Conservation (phyloP, 257 asterid species). For the Pogostemon cablin region DNA sequence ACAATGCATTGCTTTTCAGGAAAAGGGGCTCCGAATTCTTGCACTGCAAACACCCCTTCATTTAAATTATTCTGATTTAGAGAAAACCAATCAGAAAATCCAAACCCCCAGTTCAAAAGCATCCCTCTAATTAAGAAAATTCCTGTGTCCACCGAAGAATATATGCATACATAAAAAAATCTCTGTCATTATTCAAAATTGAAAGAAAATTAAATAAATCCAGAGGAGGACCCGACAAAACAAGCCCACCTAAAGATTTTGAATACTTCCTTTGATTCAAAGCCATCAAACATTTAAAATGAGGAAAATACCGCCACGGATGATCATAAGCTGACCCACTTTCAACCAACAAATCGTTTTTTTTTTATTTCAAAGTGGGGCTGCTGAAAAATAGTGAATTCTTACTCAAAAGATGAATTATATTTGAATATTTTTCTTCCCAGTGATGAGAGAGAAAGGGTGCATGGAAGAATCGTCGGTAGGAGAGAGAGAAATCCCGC, state of each 20-base stretch:
- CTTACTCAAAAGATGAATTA: constrained; percentile 23
- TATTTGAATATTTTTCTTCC: constrained; percentile 1
- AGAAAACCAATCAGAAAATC: constrained; percentile 48
- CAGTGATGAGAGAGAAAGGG: constrained; percentile 34
- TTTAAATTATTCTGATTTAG: constrained; percentile 33
- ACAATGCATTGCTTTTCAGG: constrained; percentile 32
- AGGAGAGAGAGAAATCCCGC: constrained; percentile 25
- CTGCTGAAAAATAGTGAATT: constrained; percentile 30
- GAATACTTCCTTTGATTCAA: constrained; percentile 43
- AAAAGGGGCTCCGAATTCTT: constrained; percentile 32
- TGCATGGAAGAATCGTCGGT: constrained; percentile 38
- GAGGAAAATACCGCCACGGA: constrained; percentile 50
- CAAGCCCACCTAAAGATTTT: constrained; percentile 53
- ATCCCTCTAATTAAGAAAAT: constrained; percentile 30
- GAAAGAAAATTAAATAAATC: constrained; percentile 27
- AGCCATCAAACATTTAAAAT: constrained; percentile 50
- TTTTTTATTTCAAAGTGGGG: constrained; percentile 41
- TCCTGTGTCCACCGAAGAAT: constrained; percentile 34
- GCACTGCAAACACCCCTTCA: constrained; percentile 27
- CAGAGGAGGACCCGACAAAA: constrained; percentile 46
- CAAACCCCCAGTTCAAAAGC: constrained; percentile 49
- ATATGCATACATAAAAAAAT: constrained; percentile 8
- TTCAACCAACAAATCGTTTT: constrained; percentile 44
- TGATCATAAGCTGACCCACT: constrained; percentile 46
- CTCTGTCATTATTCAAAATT: constrained; percentile 31